Conservation (phyloP, 306 rosid genomes). For the Parietaria judaica region DNA sequence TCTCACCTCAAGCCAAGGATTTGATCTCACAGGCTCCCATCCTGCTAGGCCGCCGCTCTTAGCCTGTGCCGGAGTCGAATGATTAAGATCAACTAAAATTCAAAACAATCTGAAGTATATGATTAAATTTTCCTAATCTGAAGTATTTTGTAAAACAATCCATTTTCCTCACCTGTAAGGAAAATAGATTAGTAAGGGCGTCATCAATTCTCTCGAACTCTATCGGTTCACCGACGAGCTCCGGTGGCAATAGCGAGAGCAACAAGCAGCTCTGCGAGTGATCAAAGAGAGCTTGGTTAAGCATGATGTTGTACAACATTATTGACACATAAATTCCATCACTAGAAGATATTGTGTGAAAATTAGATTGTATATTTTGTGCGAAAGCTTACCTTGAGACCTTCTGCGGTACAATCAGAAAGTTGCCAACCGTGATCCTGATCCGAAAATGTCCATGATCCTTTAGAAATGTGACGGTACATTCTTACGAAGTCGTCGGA, state of each 20-base stretch:
- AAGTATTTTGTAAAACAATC: too few relatives aligned
- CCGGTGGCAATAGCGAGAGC: slow-evolving; percentile 4
- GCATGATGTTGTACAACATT: too few relatives aligned
- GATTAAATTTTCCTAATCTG: background rate
- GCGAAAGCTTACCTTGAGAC: background rate
- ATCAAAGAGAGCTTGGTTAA: background rate
- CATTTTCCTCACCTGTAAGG: slow-evolving; percentile 3
- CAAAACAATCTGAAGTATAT: background rate
- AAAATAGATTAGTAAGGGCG: background rate
- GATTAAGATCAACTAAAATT: too few relatives aligned
- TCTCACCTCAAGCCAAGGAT: slow-evolving; percentile 9
- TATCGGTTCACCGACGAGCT: background rate
- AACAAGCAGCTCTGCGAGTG: background rate
- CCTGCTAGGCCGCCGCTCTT: slow-evolving; percentile 2
- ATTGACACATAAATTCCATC: too few relatives aligned
- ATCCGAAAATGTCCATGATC: slow-evolving; percentile 1
- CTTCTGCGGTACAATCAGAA: slow-evolving; percentile 3
- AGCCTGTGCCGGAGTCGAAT: background rate
- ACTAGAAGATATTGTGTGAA: too few relatives aligned
- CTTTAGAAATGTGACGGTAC: slow-evolving; percentile 5
- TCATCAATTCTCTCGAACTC: background rate
- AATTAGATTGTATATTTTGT: too few relatives aligned
- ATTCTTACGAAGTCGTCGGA: background rate
- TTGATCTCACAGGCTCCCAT: background rate
- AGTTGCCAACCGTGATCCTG: slow-evolving; percentile 1